A percentile compares a stretch with the other conserved stretches of the same genome.
phyloP scores from a whole-genome alignment of 129 eudicot genomes.

The Lactuca saligna region DNA sequence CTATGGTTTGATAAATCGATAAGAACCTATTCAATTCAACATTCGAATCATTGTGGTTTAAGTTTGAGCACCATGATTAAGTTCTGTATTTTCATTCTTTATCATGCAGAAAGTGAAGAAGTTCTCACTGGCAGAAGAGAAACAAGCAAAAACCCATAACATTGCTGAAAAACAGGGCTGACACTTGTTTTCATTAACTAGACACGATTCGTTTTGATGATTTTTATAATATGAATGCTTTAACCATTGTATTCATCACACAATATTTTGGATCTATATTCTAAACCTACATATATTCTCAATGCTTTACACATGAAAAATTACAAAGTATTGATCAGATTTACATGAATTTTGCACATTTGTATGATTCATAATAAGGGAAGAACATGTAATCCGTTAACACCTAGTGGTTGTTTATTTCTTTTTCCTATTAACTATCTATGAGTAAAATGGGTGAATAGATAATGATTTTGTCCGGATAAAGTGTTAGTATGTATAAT shows the following conservation, averaged over 20 bases:
- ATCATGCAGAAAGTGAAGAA: slow-evolving; percentile 67
- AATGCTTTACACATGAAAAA: background rate
- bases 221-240: slow-evolving; percentile 11
- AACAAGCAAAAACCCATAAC: slow-evolving; percentile 24
- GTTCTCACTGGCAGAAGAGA: slow-evolving; percentile 53
- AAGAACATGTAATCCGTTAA: background rate
- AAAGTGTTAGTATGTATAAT: background rate
- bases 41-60: slow-evolving; percentile 13
- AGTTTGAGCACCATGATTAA: background rate
- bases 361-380: background rate
- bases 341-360: background rate
- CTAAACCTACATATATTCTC: background rate
- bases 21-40: background rate
- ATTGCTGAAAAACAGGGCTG: slow-evolving; percentile 34
- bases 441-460: too few relatives aligned
- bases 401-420: background rate
- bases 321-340: too few relatives aligned
- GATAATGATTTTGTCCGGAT: background rate
- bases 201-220: background rate
- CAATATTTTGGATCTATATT: slow-evolving; percentile 5
- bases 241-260: slow-evolving; percentile 15
- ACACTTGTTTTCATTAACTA: slow-evolving; percentile 13
- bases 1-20: background rate
- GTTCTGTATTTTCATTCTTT: slow-evolving; percentile 1
- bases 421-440: too few relatives aligned